Base-by-base conservation (phyloP, 768 basidiomycete species). In the Lepiota subincarnata region DNA sequence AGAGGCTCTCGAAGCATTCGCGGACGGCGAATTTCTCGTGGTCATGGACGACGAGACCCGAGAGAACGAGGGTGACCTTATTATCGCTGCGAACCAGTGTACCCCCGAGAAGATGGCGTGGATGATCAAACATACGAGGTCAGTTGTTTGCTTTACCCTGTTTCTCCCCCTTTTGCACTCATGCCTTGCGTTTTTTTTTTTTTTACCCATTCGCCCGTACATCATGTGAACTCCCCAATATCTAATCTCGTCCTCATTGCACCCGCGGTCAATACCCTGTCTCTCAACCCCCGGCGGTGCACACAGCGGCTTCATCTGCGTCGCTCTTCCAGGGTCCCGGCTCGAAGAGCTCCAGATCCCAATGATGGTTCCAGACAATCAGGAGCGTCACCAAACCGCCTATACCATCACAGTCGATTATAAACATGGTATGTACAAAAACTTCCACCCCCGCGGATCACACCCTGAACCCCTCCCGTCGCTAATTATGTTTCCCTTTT, bases 71-170 rank as follows among this genome's bases (percentile, higher is more conserved):
- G 96, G 97, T 1, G 97, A 99, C 68, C 73, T 99, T 54, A 92
- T 98, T 65, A 87, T 93, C 63, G 84, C 96, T 12, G 97, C 84
- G 2, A 77, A 78, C 20, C 80, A 84, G 48, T 85, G 91, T 59
- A 92, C 94, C 36, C 91, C 92, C 1, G 91, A 98, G 70, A 91
- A 94, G 65, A 98, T 99, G 97, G 96, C 97, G 0, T 99, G 92
- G 92, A 89, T 99, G 81, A 94, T 99, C 67, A 88, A 89, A 64
- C 86, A 95, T 67, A 92, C 93, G 0, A 97, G 93, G 96, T 95
- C 48, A 55, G 81, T 44, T 55, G 24, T 31, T 31, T 8, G 31
- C 31, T 31, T 31, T 31, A 31, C 40, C 41, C 51, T 57, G 24
- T 39, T 28, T 35, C 50, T 56, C 18, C 50, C 37, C 26, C 46